Evolutionary conservation across 129 eudicot species (phyloP).

Genomic region (Deinandra increscens): DNA sequence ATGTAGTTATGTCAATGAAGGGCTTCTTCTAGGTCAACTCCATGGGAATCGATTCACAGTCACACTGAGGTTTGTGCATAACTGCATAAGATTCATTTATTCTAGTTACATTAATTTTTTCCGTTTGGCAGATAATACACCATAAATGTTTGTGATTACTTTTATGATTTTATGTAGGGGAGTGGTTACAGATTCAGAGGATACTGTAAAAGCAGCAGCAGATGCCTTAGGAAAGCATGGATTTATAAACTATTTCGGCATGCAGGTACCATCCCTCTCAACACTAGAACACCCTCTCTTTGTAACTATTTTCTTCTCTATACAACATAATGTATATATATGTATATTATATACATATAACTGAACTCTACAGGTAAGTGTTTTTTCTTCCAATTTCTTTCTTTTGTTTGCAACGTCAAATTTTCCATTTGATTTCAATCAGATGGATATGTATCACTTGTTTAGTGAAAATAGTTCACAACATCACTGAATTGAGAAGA

Average conservation of each 20-base stretch:
- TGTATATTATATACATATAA: not conserved
- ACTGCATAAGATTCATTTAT: conserved; percentile 11
- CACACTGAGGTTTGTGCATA: conserved; percentile 63
- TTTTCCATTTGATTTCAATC: not conserved
- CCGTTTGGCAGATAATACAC: not conserved
- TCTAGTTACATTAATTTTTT: not conserved
- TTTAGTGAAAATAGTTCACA: conserved; percentile 1
- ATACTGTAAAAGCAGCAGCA: conserved; percentile 71
- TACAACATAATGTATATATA: not conserved
- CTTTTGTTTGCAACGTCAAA: not conserved
- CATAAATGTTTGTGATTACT: conserved; percentile 2
- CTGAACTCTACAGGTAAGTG: not conserved
- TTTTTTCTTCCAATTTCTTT: conserved; percentile 3
- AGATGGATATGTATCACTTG: not conserved
- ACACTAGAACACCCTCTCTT: conserved; percentile 3
- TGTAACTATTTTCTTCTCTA: conserved; percentile 1
- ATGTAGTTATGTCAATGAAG: conserved; percentile 86
- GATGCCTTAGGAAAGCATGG: conserved; percentile 78
- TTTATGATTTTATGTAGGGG: conserved; percentile 50
- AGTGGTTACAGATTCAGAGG: conserved; percentile 73
- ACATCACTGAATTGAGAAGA: not conserved
- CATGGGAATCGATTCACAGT: conserved; percentile 83
- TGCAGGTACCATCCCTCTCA: conserved; percentile 53
- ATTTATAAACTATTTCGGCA: conserved; percentile 85
- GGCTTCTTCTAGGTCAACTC: conserved; percentile 93